phyloP scores from a whole-genome alignment of 371 early-diverging fungal species.

The Coemansia sp. region DNA sequence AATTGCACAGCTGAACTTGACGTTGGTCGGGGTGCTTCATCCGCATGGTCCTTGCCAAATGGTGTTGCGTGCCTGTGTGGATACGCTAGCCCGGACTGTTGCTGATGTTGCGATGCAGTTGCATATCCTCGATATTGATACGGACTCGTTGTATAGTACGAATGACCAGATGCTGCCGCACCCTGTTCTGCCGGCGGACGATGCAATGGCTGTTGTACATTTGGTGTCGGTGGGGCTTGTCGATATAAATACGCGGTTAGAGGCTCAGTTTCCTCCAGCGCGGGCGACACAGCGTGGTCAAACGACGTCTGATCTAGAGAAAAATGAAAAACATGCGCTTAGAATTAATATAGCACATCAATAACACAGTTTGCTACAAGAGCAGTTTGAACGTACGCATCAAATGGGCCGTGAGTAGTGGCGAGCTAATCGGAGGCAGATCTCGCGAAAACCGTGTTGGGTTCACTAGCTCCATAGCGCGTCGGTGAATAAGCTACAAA shows the following conservation, averaged over 20 bases:
- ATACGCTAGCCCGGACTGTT: background rate
- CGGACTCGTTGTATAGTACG: background rate
- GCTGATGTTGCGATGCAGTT: conserved; percentile 2
- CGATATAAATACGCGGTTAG: conserved; percentile 38
- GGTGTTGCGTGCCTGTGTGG: conserved; percentile 5
- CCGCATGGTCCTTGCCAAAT: conserved; percentile 14
- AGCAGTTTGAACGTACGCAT: conserved; percentile 18
- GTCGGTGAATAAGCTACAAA: conserved; percentile 43
- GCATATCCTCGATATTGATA: conserved; percentile 14
- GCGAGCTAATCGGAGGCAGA: conserved; percentile 40
- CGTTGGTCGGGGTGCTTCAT: background rate
- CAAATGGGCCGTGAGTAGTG: conserved; percentile 23
- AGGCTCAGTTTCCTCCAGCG: conserved; percentile 31
- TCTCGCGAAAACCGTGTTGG: conserved; percentile 30
- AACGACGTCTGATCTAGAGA: conserved; percentile 25
- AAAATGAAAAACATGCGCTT: background rate
- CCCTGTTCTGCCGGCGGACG: background rate
- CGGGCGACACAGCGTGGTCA: conserved; percentile 29
- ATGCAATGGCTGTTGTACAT: conserved; percentile 7
- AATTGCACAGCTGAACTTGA: background rate
- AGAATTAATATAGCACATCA: background rate
- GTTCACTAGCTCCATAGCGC: conserved; percentile 35
- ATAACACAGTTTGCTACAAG: background rate
- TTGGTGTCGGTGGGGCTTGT: conserved; percentile 15
- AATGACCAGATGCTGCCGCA: background rate